Conservation (phyloP, 108 stramenopile genomes). For the Cylindrotheca fusiformis region DNA sequence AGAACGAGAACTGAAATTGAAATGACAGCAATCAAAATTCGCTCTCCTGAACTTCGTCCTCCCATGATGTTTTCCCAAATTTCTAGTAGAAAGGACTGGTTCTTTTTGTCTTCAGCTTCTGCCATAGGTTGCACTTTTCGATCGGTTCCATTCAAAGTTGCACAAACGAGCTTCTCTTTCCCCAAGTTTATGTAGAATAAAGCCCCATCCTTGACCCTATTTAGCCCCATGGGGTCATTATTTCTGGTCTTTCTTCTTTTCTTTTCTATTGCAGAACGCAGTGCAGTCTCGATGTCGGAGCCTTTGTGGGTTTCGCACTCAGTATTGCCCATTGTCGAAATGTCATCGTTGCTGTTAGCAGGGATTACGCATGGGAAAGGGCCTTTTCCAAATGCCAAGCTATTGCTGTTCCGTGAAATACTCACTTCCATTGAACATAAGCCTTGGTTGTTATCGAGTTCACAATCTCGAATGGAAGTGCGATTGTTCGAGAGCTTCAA, state of each 20-base stretch:
- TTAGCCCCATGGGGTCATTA: too few species aligned
- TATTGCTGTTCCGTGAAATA: not conserved
- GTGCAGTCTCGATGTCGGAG: not conserved
- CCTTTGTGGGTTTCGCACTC: not conserved
- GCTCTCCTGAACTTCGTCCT: not conserved
- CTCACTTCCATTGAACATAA: not conserved
- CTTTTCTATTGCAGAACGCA: not conserved
- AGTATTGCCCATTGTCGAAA: not conserved
- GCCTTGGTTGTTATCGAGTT: not conserved
- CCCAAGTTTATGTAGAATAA: not conserved
- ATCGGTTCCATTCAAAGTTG: not conserved
- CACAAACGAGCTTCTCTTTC: not conserved
- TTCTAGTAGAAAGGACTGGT: not conserved
- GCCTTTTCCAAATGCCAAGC: not conserved
- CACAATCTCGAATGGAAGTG: not conserved
- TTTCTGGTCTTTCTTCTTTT: slow-evolving; percentile 1
- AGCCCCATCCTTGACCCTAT: too few species aligned
- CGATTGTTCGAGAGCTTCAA: not conserved
- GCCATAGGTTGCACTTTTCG: not conserved
- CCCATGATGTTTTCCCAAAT: not conserved
- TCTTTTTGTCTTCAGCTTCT: not conserved
- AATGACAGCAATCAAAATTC: not conserved
- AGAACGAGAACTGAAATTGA: not conserved
- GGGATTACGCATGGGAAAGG: not conserved
- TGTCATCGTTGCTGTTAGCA: not conserved